Conservation (phyloP, 345 rosid species). For the Eucalyptus marginata region DNA sequence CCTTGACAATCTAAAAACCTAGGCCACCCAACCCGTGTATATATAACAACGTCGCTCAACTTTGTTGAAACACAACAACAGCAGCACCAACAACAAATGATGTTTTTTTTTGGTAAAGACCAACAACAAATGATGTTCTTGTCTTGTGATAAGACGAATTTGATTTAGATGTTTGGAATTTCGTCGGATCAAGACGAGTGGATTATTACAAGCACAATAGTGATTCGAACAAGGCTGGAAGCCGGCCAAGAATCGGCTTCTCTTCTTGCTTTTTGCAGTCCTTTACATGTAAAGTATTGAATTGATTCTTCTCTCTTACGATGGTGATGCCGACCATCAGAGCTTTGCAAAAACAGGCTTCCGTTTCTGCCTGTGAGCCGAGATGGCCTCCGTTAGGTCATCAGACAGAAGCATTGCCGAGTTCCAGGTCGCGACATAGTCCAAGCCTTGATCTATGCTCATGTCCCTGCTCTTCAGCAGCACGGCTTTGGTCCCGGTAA, state of each 20-base stretch:
- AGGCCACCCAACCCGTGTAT: not conserved
- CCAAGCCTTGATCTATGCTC: slow-evolving; percentile 73
- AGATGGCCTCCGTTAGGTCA: slow-evolving; percentile 54
- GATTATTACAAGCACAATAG: not conserved
- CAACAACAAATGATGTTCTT: not conserved
- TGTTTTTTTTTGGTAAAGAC: not conserved
- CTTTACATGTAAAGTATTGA: not conserved
- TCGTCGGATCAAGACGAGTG: not conserved
- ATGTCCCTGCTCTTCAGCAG: slow-evolving; percentile 58
- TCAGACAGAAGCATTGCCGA: slow-evolving; percentile 61
- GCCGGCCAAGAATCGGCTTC: not conserved
- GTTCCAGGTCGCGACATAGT: slow-evolving; percentile 84
- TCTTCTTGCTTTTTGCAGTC: not conserved
- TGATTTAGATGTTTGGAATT: not conserved
- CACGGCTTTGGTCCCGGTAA: slow-evolving; percentile 72
- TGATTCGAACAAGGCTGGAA: not conserved
- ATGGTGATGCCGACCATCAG: slow-evolving; percentile 1
- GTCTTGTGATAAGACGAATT: not conserved
- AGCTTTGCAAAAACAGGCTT: slow-evolving; percentile 64
- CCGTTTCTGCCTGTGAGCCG: slow-evolving; percentile 38
- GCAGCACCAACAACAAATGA: not conserved
- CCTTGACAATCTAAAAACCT: not conserved
- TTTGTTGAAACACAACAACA: not conserved
- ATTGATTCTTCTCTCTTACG: not conserved
- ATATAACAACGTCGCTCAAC: not conserved